A percentile compares a stretch with the other conserved stretches of the same genome.
phyloP scores from a whole-genome alignment of 2,329 filamentous ascomycete genomes.

The Sporothrix phasma region DNA sequence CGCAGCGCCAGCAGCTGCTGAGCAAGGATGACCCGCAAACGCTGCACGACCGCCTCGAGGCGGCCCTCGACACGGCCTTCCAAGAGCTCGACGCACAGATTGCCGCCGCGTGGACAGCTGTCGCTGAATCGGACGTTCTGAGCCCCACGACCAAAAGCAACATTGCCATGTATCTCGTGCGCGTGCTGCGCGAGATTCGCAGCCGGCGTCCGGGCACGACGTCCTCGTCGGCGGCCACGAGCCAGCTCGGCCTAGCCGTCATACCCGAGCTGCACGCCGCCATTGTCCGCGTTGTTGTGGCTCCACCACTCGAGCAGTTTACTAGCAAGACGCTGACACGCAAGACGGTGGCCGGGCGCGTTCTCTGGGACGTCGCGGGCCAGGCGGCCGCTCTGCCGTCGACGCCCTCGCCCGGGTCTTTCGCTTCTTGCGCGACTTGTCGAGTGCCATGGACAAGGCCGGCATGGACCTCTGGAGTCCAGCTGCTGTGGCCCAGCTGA shows the following conservation, averaged over 20 bases:
- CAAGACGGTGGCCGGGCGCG: constrained; percentile 47
- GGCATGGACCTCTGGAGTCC: constrained; percentile 78
- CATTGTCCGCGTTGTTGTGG: constrained; percentile 45
- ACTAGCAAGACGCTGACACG: constrained; percentile 31
- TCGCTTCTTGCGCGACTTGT: constrained; percentile 56
- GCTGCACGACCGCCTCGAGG: constrained; percentile 27
- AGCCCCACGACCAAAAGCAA: constrained; percentile 39
- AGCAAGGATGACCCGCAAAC: constrained; percentile 48
- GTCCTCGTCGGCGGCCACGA: constrained; percentile 28
- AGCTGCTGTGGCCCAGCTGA: constrained; percentile 53
- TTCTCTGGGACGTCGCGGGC: constrained; percentile 83
- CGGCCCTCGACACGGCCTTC: constrained; percentile 27
- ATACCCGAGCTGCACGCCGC: constrained; percentile 55
- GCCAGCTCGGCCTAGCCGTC: constrained; percentile 48
- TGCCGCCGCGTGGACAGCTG: constrained; percentile 37
- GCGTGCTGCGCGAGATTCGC: constrained; percentile 65
- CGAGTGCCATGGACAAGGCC: constrained; percentile 54
- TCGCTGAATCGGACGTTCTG: constrained; percentile 31
- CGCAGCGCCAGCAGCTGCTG: constrained; percentile 55
- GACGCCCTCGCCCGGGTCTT: constrained; percentile 71
- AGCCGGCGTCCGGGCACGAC: constrained; percentile 45
- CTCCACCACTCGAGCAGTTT: constrained; percentile 40
- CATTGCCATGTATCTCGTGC: constrained; percentile 57
- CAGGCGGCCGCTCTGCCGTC: constrained; percentile 63
- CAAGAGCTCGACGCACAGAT: constrained; percentile 46